A percentile compares a stretch with the other conserved stretches of the same genome.
phyloP scores from a whole-genome alignment of 2,329 filamentous ascomycete genomes.

The Achaetomium macrosporum region DNA sequence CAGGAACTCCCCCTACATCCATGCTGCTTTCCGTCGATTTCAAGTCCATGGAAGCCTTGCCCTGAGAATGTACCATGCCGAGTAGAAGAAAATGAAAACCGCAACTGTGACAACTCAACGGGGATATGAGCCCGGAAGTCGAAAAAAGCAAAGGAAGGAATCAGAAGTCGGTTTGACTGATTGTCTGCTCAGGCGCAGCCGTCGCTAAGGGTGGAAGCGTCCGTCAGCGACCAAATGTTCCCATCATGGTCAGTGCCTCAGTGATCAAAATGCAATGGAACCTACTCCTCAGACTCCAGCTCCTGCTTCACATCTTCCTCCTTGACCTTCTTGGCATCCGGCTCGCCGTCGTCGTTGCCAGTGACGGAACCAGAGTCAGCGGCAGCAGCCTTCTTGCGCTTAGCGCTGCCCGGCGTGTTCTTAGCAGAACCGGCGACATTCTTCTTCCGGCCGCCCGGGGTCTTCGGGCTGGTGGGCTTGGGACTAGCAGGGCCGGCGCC shows the following conservation, averaged over 20 bases:
- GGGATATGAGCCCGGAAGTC: neutral
- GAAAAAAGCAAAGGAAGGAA: neutral
- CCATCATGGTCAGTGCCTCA: neutral
- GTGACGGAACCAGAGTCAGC: constrained; percentile 11
- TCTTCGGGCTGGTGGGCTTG: constrained; percentile 15
- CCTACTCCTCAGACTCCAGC: neutral
- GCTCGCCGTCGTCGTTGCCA: constrained; percentile 10
- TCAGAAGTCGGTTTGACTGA: too few species aligned
- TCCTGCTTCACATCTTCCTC: constrained; percentile 11
- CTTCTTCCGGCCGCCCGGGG: constrained; percentile 14
- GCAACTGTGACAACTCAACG: neutral
- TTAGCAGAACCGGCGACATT: constrained; percentile 1
- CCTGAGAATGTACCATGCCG: neutral
- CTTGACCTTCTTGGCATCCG: constrained; percentile 15
- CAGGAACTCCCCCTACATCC: neutral
- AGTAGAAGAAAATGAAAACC: neutral
- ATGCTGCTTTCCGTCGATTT: neutral
- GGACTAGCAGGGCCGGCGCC: constrained; percentile 3
- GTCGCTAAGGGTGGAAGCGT: neutral
- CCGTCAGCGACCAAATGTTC: too few species aligned
- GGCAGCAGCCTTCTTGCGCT: constrained; percentile 17
- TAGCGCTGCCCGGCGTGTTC: constrained; percentile 5
- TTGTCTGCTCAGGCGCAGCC: neutral
- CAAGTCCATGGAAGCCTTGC: neutral
- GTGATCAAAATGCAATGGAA: neutral